These are phyloP conservation scores for Vanrija pseudolonga DNA, from an alignment of 1,284 basidiomycete species.

Conservation along the genomic window DNA sequence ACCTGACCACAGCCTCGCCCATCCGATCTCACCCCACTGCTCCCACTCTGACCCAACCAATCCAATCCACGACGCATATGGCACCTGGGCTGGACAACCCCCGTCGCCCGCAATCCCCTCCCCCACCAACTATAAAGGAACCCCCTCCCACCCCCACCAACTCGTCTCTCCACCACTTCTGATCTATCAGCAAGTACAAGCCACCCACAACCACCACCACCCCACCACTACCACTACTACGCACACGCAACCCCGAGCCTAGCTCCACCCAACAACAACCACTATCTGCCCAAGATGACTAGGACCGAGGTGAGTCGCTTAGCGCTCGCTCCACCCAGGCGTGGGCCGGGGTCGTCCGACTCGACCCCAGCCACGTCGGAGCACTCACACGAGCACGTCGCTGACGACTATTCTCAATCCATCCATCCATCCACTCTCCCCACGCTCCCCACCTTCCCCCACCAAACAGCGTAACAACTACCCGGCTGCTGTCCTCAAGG, in stretches of 20 bases:
- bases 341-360: background rate
- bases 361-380: background rate
- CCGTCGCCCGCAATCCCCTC: background rate
- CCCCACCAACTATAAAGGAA: background rate
- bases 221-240: slow-evolving; percentile 1
- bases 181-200: background rate
- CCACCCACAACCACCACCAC: background rate
- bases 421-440: background rate
- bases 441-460: background rate
- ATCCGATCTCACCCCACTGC: background rate
- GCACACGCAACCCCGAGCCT: background rate
- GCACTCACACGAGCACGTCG: background rate
- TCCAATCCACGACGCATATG: background rate
- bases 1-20: background rate
- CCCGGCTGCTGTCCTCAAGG: slow-evolving; percentile 70
- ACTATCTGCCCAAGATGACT: slow-evolving; percentile 19
- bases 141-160: background rate
- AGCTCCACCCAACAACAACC: background rate
- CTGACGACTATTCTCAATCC: background rate
- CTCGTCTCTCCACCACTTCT: background rate
- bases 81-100: too few species aligned
- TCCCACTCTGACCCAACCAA: background rate
- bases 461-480: slow-evolving; percentile 54
- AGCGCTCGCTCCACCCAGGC: background rate
- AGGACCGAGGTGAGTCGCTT: slow-evolving; percentile 20